Evolutionary conservation across 306 rosid genomes (phyloP).

Genomic region (Cicer judaicum): DNA sequence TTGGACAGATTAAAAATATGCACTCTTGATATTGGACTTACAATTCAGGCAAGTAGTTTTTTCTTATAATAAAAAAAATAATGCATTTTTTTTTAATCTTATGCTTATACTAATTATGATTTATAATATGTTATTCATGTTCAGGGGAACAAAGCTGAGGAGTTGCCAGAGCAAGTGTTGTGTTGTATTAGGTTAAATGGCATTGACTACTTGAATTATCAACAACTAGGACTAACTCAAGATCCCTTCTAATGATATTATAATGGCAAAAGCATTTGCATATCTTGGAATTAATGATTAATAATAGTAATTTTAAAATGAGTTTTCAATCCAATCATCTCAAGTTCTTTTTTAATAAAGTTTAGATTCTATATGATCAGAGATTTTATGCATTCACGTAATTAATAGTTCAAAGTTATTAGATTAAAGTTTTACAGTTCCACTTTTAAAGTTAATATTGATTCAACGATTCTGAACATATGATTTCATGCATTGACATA

Average conservation of each 20-base stretch:
- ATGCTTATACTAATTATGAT: conserved; percentile 9
- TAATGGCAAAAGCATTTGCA: conserved; percentile 43
- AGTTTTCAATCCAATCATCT: conserved; percentile 10
- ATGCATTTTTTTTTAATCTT: conserved; percentile 12
- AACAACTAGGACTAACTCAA: conserved; percentile 71
- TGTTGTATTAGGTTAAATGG: conserved; percentile 90
- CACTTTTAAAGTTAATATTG: background rate
- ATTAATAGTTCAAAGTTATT: background rate
- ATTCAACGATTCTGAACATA: background rate
- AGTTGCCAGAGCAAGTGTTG: conserved; percentile 90
- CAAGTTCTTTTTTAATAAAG: background rate
- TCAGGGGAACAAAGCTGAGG: conserved; percentile 95
- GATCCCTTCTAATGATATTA: conserved; percentile 51
- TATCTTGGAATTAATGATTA: conserved; percentile 42
- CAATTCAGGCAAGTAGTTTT: conserved; percentile 79
- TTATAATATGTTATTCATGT: conserved; percentile 31
- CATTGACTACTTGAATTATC: conserved; percentile 79
- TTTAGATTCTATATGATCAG: background rate
- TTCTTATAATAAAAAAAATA: background rate
- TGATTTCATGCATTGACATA: background rate
- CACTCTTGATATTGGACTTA: conserved; percentile 88
- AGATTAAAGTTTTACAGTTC: too few species aligned
- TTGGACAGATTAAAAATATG: conserved; percentile 81
- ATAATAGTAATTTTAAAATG: conserved; percentile 47
- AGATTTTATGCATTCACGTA: background rate